Evolutionary conservation across 164 flowering plant species (phyloP).

Genomic region (Sextonia rubra): DNA sequence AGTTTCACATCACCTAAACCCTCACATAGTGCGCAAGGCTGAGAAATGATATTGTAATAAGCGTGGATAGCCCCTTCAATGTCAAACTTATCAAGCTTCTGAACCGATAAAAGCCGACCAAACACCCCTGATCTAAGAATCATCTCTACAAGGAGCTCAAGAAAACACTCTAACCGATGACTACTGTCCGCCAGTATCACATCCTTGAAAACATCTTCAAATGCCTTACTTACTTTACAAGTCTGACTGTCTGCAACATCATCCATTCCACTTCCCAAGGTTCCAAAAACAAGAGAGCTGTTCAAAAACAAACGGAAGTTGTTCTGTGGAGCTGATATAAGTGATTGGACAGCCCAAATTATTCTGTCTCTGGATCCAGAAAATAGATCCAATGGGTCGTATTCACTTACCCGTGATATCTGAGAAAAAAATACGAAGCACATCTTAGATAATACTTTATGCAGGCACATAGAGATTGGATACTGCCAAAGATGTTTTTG

Average conservation of each 20-base stretch:
- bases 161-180: conserved; percentile 36
- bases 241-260: conserved; percentile 16
- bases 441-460: too few species aligned
- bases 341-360: conserved; percentile 57
- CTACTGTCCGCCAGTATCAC: conserved; percentile 57
- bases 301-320: conserved; percentile 81
- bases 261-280: conserved; percentile 49
- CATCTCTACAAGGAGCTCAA: conserved; percentile 61
- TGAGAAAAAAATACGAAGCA: conserved; percentile 25
- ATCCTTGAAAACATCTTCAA: conserved; percentile 51
- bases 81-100: conserved; percentile 75
- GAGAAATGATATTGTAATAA: conserved; percentile 68
- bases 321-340: conserved; percentile 78
- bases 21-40: conserved; percentile 65
- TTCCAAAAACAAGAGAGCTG: conserved; percentile 73
- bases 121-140: conserved; percentile 53
- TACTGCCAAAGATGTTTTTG: too few species aligned
- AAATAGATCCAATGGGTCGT: conserved; percentile 82
- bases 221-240: conserved; percentile 21
- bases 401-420: conserved; percentile 71
- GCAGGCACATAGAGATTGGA: too few species aligned
- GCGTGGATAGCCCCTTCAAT: conserved; percentile 98
- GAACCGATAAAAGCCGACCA: conserved; percentile 63
- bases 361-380: conserved; percentile 70
- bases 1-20: conserved; percentile 28